Conservation (phyloP, 495 filamentous ascomycete genomes). For the Penicillium cosmopolitanum region DNA sequence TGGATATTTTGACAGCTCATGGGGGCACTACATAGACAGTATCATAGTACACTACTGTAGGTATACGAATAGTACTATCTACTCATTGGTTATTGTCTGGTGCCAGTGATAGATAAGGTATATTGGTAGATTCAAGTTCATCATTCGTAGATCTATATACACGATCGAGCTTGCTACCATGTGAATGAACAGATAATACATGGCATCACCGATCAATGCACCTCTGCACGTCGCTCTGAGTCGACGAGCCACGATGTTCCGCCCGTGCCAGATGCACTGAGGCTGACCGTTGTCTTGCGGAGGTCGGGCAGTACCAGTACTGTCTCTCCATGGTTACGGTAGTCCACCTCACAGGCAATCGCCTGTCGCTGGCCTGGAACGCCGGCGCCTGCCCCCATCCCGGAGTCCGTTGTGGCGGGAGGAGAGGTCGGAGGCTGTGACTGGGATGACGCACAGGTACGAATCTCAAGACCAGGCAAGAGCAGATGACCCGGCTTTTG, state of each 20-base stretch:
- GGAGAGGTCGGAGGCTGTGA: constrained; percentile 25
- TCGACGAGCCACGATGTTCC: constrained; percentile 68
- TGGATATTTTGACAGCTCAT: background rate
- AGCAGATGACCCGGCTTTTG: constrained; percentile 74
- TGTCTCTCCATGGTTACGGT: constrained; percentile 73
- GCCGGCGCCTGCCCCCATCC: constrained; percentile 14
- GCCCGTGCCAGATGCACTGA: constrained; percentile 60
- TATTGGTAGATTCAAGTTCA: background rate
- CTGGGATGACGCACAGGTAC: constrained; percentile 48
- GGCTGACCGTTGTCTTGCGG: constrained; percentile 72
- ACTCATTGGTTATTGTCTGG: background rate
- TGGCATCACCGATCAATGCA: constrained; percentile 8
- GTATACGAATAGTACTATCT: background rate
- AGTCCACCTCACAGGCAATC: constrained; percentile 77
- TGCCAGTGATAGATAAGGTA: background rate
- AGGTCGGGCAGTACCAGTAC: constrained; percentile 77
- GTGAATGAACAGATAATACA: background rate
- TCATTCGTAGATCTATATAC: constrained; percentile 17
- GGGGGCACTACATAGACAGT: background rate
- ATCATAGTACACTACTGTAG: too few species aligned
- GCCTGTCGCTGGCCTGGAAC: constrained; percentile 35
- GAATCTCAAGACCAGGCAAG: constrained; percentile 79
- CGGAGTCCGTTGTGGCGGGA: constrained; percentile 21
- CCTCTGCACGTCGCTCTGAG: constrained; percentile 43
- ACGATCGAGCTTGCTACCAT: background rate